Evolutionary conservation across 495 filamentous ascomycete species (phyloP).

Genomic region (Glarea lozoyensis): DNA sequence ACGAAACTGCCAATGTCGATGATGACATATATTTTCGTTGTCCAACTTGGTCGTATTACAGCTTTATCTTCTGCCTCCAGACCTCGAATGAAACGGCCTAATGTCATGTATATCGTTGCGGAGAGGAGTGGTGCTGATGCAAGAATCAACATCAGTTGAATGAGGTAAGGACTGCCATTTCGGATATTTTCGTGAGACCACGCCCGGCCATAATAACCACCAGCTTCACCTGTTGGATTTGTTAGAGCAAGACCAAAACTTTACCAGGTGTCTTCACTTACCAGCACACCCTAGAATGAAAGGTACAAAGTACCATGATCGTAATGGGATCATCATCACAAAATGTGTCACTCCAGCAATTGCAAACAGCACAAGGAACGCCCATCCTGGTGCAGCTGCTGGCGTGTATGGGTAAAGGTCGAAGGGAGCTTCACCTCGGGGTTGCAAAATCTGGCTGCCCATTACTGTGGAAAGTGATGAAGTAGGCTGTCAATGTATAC

Average conservation of each 20-base stretch:
- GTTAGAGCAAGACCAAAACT: constrained; percentile 1
- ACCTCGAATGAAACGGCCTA: constrained; percentile 34
- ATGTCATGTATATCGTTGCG: constrained; percentile 45
- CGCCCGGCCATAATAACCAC: constrained; percentile 39
- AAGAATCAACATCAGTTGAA: constrained; percentile 36
- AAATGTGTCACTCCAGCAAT: constrained; percentile 31
- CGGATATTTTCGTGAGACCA: constrained; percentile 18
- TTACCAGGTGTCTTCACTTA: constrained; percentile 11
- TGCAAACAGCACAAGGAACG: constrained; percentile 40
- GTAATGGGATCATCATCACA: constrained; percentile 31
- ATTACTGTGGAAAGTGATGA: constrained; percentile 33
- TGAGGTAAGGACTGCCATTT: constrained; percentile 35
- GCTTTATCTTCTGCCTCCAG: constrained; percentile 32
- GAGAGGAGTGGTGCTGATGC: constrained; percentile 41
- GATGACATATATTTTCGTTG: constrained; percentile 34
- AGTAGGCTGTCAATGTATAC: constrained; percentile 38
- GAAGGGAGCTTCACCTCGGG: constrained; percentile 1
- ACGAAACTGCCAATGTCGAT: constrained; percentile 34
- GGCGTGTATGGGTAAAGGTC: constrained; percentile 39
- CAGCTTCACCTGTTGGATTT: constrained; percentile 29
- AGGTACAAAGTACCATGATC: constrained; percentile 24
- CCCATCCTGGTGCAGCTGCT: constrained; percentile 34
- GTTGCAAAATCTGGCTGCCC: no score
- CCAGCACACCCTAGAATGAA: constrained; percentile 24
- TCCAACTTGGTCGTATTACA: constrained; percentile 24